Conservation (phyloP, 2,329 filamentous ascomycete genomes). For the Claviceps capensis region DNA sequence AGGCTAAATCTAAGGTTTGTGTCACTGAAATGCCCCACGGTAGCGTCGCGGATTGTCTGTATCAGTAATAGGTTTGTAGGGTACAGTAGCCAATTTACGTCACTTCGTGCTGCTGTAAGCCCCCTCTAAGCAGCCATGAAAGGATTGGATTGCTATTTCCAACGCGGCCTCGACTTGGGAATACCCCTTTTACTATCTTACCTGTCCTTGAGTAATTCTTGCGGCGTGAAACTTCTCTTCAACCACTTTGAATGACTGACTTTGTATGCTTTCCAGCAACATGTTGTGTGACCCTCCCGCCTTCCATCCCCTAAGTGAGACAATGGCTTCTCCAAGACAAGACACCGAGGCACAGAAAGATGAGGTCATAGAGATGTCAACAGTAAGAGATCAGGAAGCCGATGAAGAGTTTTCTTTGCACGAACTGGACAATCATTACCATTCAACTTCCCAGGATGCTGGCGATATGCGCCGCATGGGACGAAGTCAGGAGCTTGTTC, state of each 20-base stretch:
- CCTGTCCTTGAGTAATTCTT: too few species aligned
- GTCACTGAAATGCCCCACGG: too few species aligned
- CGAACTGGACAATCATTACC: not conserved
- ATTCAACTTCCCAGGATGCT: conserved; percentile 3
- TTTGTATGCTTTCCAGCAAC: not conserved
- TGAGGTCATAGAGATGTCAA: not conserved
- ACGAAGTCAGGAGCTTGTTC: conserved; percentile 3
- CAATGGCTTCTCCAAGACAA: not conserved
- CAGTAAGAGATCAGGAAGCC: not conserved
- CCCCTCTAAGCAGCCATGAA: too few species aligned
- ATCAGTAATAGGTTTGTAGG: too few species aligned
- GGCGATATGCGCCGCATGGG: conserved; percentile 6
- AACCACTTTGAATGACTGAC: not conserved
- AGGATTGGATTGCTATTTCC: too few species aligned
- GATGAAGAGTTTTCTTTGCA: not conserved
- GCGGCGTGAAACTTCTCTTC: too few species aligned
- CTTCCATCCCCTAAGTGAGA: not conserved
- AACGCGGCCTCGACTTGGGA: too few species aligned
- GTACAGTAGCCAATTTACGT: too few species aligned
- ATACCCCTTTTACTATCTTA: too few species aligned
- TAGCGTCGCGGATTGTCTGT: too few species aligned
- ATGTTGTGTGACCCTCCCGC: not conserved
- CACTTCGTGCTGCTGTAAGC: too few species aligned
- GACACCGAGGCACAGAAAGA: not conserved
- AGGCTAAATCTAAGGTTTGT: too few species aligned